Conservation (phyloP, 2,329 filamentous ascomycete species). For the Calonectria pseudoturangicola region DNA sequence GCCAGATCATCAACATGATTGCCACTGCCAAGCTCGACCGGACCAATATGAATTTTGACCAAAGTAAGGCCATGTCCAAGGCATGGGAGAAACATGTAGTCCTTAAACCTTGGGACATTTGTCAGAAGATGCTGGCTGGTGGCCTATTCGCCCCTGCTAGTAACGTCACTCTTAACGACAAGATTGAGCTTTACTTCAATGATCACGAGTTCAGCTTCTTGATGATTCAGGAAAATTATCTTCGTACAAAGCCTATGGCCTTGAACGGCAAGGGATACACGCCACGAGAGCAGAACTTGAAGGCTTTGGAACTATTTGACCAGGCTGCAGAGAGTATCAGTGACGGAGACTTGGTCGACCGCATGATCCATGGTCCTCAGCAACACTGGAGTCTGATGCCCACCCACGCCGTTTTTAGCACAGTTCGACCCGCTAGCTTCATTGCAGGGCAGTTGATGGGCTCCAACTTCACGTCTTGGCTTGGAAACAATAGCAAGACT, state of each 20-base stretch:
- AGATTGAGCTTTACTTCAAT: conserved; percentile 99
- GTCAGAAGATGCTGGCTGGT: conserved; percentile 90
- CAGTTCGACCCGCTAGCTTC: conserved; percentile 92
- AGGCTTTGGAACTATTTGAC: conserved; percentile 89
- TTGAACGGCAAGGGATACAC: conserved; percentile 73
- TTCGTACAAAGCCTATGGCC: conserved; percentile 85
- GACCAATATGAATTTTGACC: conserved; percentile 85
- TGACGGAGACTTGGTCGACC: conserved; percentile 95
- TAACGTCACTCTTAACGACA: conserved; percentile 94
- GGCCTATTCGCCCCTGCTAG: conserved; percentile 90
- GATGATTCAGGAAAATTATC: conserved; percentile 99
- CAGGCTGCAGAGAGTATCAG: conserved; percentile 96
- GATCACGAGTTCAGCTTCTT: conserved; percentile 98
- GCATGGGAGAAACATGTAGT: conserved; percentile 99
- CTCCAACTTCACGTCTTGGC: conserved; percentile 90
- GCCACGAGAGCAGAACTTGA: conserved; percentile 83
- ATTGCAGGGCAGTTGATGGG: conserved; percentile 85
- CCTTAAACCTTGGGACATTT: conserved; percentile 98
- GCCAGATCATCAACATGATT: conserved; percentile 99
- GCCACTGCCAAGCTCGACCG: conserved; percentile 94
- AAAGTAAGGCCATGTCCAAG: conserved; percentile 95
- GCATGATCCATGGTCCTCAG: conserved; percentile 98
- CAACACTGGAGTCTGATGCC: conserved; percentile 99
- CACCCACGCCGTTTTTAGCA: conserved; percentile 95
- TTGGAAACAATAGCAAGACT: conserved; percentile 94